Percentiles rank a stretch among this genome's conserved stretches.
phyloP scores from a whole-genome alignment of 192 early-diverging fungal genomes.

The Backusella westeae region DNA sequence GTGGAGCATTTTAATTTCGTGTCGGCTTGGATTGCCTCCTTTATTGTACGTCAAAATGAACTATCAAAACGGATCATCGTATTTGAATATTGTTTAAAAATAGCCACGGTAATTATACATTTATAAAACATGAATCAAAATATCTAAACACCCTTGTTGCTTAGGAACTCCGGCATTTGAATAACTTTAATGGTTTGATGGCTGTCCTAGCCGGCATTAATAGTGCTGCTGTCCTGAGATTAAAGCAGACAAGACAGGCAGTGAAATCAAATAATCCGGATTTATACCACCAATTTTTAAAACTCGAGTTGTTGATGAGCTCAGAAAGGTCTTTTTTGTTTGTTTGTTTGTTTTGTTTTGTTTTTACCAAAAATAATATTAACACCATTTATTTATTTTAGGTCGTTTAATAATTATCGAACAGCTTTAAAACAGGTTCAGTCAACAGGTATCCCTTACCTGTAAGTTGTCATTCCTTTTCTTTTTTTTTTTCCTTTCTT shows the following conservation, averaged over 20 bases:
- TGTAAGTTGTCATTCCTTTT: conserved; percentile 46
- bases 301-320: conserved; percentile 69
- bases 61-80: conserved; percentile 60
- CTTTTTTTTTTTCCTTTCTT: background rate
- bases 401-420: conserved; percentile 65
- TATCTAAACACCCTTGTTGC: background rate
- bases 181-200: conserved; percentile 81
- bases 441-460: conserved; percentile 69
- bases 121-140: background rate
- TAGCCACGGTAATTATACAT: conserved; percentile 53
- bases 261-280: conserved; percentile 42
- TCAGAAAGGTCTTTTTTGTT: conserved; percentile 38
- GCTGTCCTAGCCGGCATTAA: conserved; percentile 72
- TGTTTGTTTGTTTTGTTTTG: background rate
- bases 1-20: conserved; percentile 73
- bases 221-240: conserved; percentile 55
- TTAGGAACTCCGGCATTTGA: conserved; percentile 56
- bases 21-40: conserved; percentile 71
- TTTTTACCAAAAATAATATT: background rate
- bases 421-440: conserved; percentile 54
- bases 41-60: conserved; percentile 61
- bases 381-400: conserved; percentile 14
- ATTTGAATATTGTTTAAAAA: conserved; percentile 65
- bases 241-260: conserved; percentile 59
- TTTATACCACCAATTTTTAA: conserved; percentile 49